These are phyloP conservation scores for Apophysomyces variabilis DNA, from an alignment of 371 early-diverging fungal genomes.

Conservation along the genomic window DNA sequence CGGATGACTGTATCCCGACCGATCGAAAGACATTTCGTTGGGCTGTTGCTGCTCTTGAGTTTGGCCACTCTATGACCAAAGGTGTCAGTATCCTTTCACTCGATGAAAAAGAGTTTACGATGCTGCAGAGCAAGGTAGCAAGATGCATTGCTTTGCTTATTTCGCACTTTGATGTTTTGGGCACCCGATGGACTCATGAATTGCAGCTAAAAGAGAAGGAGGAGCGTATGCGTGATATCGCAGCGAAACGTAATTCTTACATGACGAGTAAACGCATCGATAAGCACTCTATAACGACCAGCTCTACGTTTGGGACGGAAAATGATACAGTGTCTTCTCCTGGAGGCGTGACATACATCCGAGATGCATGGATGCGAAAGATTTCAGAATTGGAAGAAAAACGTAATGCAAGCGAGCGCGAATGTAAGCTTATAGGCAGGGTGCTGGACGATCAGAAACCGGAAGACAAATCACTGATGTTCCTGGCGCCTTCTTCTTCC, in stretches of 20 bases:
- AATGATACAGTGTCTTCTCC: constrained; percentile 14
- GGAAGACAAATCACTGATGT: constrained; percentile 76
- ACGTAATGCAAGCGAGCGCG: constrained; percentile 55
- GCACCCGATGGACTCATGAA: constrained; percentile 64
- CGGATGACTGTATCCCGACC: constrained; percentile 76
- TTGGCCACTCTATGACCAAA: constrained; percentile 77
- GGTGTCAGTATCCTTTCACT: constrained; percentile 54
- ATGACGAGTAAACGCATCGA: constrained; percentile 30
- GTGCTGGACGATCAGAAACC: constrained; percentile 78
- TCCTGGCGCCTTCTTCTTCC: constrained; percentile 75
- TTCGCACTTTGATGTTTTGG: constrained; percentile 79
- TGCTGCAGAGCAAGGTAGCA: constrained; percentile 71
- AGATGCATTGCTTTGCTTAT: constrained; percentile 83
- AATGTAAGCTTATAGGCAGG: constrained; percentile 71
- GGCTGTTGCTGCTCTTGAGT: constrained; percentile 87
- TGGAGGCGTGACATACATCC: constrained; percentile 46
- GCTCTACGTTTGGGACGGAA: constrained; percentile 43
- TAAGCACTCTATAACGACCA: constrained; percentile 41
- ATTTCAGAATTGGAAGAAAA: constrained; percentile 54
- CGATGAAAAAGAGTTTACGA: constrained; percentile 53
- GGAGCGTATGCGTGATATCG: constrained; percentile 41
- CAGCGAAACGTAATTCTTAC: constrained; percentile 46
- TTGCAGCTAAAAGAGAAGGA: constrained; percentile 43
- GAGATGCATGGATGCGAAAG: constrained; percentile 60
- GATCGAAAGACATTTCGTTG: constrained; percentile 87